Base-by-base conservation (phyloP, 768 basidiomycete species). In the Lentinula boryana region DNA sequence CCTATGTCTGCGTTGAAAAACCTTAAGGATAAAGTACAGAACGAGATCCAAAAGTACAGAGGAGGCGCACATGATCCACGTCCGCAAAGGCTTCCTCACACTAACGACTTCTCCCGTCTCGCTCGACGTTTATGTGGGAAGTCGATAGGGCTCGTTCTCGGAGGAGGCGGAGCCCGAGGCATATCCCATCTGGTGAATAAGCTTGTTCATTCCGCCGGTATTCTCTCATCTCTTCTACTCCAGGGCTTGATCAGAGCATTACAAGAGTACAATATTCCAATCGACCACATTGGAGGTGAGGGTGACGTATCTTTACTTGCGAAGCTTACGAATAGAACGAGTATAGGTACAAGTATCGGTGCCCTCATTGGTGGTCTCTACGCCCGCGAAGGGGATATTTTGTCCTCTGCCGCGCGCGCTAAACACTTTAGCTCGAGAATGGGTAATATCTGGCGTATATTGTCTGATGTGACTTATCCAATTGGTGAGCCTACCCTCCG, bases 81-180 rank as follows among this genome's bases (percentile, higher is more conserved):
- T 21, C 91, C 87, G 15, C 87, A 90, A 69, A 82, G 91, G 1
- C 84, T 86, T n/a, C 84, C 89, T 4, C 87, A 94, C 69, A 84
- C 83, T 63, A 94, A 89, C 65, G 97, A 99, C 70, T 98, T 98
- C 70, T 88, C 94, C 8, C 81, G 97, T 21, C 75, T 99, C 41
- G 97, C 97, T 1, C 78, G 97, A 60, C 76, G 95, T 54, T 83
- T 98, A 40, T 97, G 95, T 68, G 97, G 95, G 13, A 91, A 87
- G 67, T 93, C 91, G 7, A 90, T 98, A 61, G 97, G 95, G 1
- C 76, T 99, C 48, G 95, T 98, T 6, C 82, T 99, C 1, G 97
- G 97, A 18, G 97, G 97, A 5, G 97, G 97, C n/a, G 97, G 97
- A 16, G 97, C 95, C 15, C 83, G 97, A 44, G 97, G 89, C n/a